Conservation (phyloP, 495 filamentous ascomycete genomes). For the Penicillium diatomitis region DNA sequence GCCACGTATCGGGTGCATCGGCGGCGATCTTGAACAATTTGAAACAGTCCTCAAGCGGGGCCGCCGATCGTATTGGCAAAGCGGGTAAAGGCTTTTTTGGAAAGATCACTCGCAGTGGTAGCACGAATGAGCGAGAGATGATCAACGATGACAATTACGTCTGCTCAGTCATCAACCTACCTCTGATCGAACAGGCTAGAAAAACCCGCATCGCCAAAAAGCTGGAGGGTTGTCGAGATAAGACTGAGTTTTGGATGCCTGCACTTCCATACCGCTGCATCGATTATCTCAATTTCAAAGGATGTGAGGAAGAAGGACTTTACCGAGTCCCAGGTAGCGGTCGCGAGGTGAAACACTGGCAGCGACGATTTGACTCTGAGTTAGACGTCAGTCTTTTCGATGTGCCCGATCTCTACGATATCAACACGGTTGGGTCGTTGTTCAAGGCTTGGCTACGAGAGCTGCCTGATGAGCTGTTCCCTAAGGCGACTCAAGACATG, state of each 20-base stretch:
- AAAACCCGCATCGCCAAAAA: slow-evolving; percentile 77
- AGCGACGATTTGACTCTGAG: slow-evolving; percentile 80
- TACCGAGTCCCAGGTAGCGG: slow-evolving; percentile 83
- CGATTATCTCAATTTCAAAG: slow-evolving; percentile 87
- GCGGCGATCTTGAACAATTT: slow-evolving; percentile 62
- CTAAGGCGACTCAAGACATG: slow-evolving; percentile 64
- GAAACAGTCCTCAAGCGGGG: slow-evolving; percentile 60
- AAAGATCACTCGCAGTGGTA: slow-evolving; percentile 63
- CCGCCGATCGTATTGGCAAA: slow-evolving; percentile 61
- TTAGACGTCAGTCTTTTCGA: slow-evolving; percentile 79
- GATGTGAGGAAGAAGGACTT: slow-evolving; percentile 80
- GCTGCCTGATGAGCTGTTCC: slow-evolving; percentile 83
- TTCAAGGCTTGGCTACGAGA: slow-evolving; percentile 92
- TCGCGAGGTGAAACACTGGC: slow-evolving; percentile 77
- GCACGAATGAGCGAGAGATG: slow-evolving; percentile 57
- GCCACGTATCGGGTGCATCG: slow-evolving; percentile 52
- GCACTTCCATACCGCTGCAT: slow-evolving; percentile 86
- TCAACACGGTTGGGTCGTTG: slow-evolving; percentile 87
- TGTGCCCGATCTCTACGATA: slow-evolving; percentile 76
- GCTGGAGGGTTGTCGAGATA: slow-evolving; percentile 73
- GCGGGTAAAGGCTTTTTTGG: slow-evolving; percentile 71
- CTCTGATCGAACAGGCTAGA: slow-evolving; percentile 77
- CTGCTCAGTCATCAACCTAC: slow-evolving; percentile 67
- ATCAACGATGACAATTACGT: slow-evolving; percentile 69
- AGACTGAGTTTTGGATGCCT: slow-evolving; percentile 97